Evolutionary conservation across 176 grass and related monocot genomes (phyloP).

Genomic region (Guadua angustifolia): DNA sequence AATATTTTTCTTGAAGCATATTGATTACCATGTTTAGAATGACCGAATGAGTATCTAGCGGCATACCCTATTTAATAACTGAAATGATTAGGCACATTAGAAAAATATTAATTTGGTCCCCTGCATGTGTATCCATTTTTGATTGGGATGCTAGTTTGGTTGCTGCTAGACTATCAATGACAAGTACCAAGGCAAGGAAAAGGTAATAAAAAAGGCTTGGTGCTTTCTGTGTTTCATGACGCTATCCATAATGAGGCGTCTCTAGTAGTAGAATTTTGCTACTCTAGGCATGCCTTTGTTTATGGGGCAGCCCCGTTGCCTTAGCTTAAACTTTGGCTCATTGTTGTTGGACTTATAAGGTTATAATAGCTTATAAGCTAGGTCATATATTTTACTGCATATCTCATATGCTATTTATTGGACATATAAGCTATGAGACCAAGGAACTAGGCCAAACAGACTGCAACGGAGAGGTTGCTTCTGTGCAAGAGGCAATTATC

Average conservation of each 20-base stretch:
- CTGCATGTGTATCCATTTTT: background rate
- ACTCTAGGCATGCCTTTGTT: background rate
- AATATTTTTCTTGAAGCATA: slow-evolving; percentile 14
- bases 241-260: background rate
- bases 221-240: background rate
- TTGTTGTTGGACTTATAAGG: background rate
- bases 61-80: background rate
- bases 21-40: slow-evolving; percentile 15
- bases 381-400: background rate
- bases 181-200: slow-evolving; percentile 1
- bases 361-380: background rate
- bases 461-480: background rate
- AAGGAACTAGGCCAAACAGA: background rate
- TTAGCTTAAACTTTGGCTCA: background rate
- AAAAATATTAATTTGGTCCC: background rate
- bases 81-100: background rate
- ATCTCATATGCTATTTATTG: background rate
- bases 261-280: background rate
- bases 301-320: background rate
- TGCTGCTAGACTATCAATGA: background rate
- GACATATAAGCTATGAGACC: background rate
- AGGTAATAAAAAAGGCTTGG: background rate
- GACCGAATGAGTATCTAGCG: background rate
- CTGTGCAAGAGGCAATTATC: slow-evolving; percentile 8
- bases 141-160: background rate